Base-by-base conservation (phyloP, 306 rosid genomes). In the Senna siamea region DNA sequence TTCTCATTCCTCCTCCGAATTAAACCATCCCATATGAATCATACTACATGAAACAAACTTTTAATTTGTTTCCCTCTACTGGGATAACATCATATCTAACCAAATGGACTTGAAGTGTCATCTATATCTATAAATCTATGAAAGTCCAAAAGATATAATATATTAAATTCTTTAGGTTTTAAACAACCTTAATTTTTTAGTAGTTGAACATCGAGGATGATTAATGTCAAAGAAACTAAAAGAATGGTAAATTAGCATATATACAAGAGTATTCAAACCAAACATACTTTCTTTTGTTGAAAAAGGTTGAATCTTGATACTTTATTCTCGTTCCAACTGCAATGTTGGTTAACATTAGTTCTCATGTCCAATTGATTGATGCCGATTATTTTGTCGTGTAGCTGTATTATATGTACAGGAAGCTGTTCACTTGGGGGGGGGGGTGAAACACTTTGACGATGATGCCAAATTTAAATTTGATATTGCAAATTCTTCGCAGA, bases 351-450 rank as follows among this genome's bases (percentile, higher is more conserved):
- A 52, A 50, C 6, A 19, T 1, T 37, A 54, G 26, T 57, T 55
- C 59, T 69, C 76, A 53, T 14, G 8, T 17, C 20, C 56, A 48
- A 50, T 9, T 26, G 62, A 20, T 34, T n/a, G 69, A 68, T 47
- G 22, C 34, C 34, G 61, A 47, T 56, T 32, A 67, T 57, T 47
- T 76, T 76, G 69, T 50, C 55, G 28, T 30, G 12, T 76, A 20
- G 73, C 32, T 57, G 15, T 10, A 11, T 4, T 23, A 28, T 38
- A 13, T n/a, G n/a, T 46, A 11, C 2, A 34, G 13, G 26, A 5
- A 57, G 44, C 19, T 8, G 59, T 46, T 55, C 58, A 53, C n/a
- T n/a, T n/a, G n/a, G n/a, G n/a, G n/a, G n/a, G n/a, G n/a, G n/a
- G n/a, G n/a, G 8, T 47, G 70, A 66, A 68, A 77, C 60, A 7